Conservation (phyloP, 257 asterid species). For the Vinca minor region DNA sequence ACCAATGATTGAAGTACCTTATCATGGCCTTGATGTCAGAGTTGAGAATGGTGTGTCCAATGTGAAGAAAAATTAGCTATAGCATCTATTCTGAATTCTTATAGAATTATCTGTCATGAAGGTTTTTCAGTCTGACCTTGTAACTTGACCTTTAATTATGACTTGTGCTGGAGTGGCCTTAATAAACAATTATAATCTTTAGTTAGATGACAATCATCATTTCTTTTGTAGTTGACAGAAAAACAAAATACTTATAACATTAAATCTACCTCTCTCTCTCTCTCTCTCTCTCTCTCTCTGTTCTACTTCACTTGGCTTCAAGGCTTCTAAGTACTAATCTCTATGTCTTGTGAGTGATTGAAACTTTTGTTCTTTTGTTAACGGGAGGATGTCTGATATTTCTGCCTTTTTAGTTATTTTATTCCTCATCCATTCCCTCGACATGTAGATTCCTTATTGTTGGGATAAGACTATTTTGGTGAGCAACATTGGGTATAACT, state of each 20-base stretch:
- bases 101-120: conserved; percentile 9
- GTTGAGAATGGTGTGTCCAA: conserved; percentile 71
- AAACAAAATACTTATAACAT: background rate
- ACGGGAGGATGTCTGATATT: too few species aligned
- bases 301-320: background rate
- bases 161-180: background rate
- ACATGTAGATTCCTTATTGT: background rate
- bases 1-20: too few species aligned
- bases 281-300: background rate
- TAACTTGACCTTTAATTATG: conserved; percentile 2
- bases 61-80: conserved; percentile 45
- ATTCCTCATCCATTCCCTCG: background rate
- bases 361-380: conserved; percentile 3
- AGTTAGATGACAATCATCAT: background rate
- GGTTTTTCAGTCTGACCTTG: conserved; percentile 13
- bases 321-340: conserved; percentile 3
- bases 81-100: conserved; percentile 13
- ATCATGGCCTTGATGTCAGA: too few species aligned
- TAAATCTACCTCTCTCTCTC: too few species aligned
- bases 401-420: too few species aligned
- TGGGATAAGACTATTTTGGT: background rate
- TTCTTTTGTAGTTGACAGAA: background rate
- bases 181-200: conserved; percentile 3
- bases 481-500: background rate
- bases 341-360: background rate